phyloP scores from a whole-genome alignment of 495 filamentous ascomycete species.

The Xylaria bambusicola region DNA sequence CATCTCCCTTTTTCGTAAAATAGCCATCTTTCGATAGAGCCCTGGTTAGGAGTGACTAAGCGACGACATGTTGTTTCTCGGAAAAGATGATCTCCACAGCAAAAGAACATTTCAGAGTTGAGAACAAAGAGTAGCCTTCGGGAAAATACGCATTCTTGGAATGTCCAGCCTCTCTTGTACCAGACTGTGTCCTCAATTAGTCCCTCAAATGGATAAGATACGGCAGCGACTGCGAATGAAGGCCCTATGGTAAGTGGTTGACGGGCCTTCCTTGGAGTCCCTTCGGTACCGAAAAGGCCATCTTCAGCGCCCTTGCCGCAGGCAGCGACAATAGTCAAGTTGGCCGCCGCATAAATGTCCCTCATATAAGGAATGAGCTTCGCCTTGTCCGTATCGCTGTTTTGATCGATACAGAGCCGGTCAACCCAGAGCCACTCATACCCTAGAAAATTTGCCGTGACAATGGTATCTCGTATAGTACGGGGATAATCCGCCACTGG shows the following conservation, averaged over 20 bases:
- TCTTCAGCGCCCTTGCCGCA: slow-evolving; percentile 1
- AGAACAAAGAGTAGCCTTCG: background rate
- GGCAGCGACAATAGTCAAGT: slow-evolving; percentile 11
- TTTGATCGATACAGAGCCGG: slow-evolving; percentile 8
- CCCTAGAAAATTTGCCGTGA: background rate
- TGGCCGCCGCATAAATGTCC: slow-evolving; percentile 5
- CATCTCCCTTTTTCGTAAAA: too few relatives aligned
- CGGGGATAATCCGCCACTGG: background rate
- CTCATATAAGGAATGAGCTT: slow-evolving; percentile 11
- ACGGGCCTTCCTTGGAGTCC: background rate
- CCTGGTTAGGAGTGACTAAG: background rate
- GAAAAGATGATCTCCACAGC: background rate
- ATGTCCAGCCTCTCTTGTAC: slow-evolving; percentile 9
- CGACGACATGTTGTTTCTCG: background rate
- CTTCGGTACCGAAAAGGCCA: background rate
- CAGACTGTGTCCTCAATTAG: background rate
- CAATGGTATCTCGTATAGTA: slow-evolving; percentile 1
- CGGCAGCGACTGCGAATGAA: background rate
- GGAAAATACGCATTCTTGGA: slow-evolving; percentile 9
- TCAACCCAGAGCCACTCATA: slow-evolving; percentile 10
- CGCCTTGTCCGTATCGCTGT: slow-evolving; percentile 11
- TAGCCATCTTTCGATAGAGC: background rate
- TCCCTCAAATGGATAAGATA: background rate
- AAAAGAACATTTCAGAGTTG: background rate
- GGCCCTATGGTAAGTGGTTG: background rate